These are phyloP conservation scores for Pythium monospermum DNA, from an alignment of 352 stramenopile genomes.

Conservation along the genomic window DNA sequence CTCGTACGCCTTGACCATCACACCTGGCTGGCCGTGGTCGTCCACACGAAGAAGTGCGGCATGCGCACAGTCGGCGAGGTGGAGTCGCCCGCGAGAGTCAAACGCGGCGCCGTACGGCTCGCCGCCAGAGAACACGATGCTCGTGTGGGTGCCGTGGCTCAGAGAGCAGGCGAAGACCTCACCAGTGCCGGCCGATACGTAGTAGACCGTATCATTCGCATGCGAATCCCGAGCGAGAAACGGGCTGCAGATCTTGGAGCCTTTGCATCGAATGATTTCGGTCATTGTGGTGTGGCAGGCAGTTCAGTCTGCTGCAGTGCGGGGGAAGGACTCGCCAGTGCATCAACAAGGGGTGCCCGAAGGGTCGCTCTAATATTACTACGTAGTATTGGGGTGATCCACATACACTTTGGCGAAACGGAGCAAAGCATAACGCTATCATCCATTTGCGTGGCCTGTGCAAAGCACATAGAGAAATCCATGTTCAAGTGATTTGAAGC, in stretches of 20 bases:
- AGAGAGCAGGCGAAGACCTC: conserved; percentile 51
- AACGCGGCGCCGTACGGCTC: conserved; percentile 65
- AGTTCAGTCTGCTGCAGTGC: too few species aligned
- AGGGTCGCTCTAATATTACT: too few species aligned
- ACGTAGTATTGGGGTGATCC: too few species aligned
- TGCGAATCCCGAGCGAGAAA: conserved; percentile 33
- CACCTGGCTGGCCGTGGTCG: conserved; percentile 43
- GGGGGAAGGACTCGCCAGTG: too few species aligned
- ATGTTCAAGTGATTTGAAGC: too few species aligned
- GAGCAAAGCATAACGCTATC: too few species aligned
- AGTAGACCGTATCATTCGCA: conserved; percentile 40
- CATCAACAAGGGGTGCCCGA: too few species aligned
- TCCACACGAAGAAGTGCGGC: conserved; percentile 68
- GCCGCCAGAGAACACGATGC: conserved; percentile 59
- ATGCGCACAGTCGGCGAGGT: conserved; percentile 70
- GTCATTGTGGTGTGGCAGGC: too few species aligned
- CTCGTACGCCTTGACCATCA: conserved; percentile 84
- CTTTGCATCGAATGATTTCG: conserved; percentile 46
- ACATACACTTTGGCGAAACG: too few species aligned
- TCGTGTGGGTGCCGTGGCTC: conserved; percentile 30
- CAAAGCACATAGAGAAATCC: too few species aligned
- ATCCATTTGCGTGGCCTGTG: too few species aligned
- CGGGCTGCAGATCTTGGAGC: conserved; percentile 70
- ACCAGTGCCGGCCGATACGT: conserved; percentile 64
- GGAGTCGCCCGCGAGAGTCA: conserved; percentile 49